phyloP scores from a whole-genome alignment of 2,329 filamentous ascomycete species.

The Conoideocrella luteorostrata region DNA sequence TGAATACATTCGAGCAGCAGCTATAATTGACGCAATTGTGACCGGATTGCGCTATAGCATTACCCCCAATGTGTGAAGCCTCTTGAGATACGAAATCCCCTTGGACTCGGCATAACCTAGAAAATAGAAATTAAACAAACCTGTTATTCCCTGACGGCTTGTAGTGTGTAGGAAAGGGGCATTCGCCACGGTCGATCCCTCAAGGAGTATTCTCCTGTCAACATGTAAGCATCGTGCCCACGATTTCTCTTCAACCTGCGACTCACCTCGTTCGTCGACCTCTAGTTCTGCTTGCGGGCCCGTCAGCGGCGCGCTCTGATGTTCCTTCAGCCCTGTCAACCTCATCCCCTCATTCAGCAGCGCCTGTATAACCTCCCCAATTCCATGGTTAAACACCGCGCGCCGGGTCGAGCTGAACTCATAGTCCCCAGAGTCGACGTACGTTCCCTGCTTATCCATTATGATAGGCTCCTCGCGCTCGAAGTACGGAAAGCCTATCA shows the following conservation, averaged over 20 bases:
- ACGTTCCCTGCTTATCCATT: conserved; percentile 7
- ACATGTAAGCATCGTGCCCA: too few relatives aligned
- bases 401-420: not conserved
- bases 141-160: conserved; percentile 10
- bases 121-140: too few relatives aligned
- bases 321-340: conserved; percentile 10
- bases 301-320: conserved; percentile 11
- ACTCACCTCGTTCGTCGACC: conserved; percentile 9
- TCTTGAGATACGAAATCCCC: too few relatives aligned
- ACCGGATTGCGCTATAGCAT: too few relatives aligned
- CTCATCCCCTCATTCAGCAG: conserved; percentile 8
- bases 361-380: conserved; percentile 13
- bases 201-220: conserved; percentile 9
- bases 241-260: too few relatives aligned
- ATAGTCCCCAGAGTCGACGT: conserved; percentile 4
- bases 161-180: conserved; percentile 11
- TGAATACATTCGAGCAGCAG: too few relatives aligned
- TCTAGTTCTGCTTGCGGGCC: conserved; percentile 8
- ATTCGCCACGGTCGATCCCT: conserved; percentile 10
- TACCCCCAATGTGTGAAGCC: too few relatives aligned
- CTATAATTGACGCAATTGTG: too few relatives aligned
- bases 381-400: conserved; percentile 12
- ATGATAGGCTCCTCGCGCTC: conserved; percentile 8
- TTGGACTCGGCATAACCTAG: too few relatives aligned
- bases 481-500: conserved; percentile 12